Percentiles rank a stretch among this genome's conserved stretches.
Conservation (phyloP, 2,329 filamentous ascomycete genomes). For the Stenocarpella maydis region DNA sequence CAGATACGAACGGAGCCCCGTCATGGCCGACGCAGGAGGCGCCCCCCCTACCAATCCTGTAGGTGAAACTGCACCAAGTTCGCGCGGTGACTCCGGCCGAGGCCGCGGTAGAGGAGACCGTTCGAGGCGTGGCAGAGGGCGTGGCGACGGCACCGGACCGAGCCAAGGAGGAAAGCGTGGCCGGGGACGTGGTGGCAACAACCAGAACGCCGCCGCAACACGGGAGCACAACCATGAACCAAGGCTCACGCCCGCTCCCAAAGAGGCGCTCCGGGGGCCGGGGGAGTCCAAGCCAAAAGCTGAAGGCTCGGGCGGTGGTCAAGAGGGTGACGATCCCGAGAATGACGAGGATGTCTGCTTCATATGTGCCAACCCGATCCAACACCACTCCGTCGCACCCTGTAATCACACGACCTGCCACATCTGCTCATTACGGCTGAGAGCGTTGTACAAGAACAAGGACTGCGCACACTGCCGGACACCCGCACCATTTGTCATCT, state of each 20-base stretch:
- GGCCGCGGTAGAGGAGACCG: conserved; percentile 55
- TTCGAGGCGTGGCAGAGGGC: conserved; percentile 51
- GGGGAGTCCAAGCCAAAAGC: conserved; percentile 27
- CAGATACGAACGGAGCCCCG: background rate
- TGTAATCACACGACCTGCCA: conserved; percentile 98
- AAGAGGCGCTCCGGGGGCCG: conserved; percentile 26
- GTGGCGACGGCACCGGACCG: conserved; percentile 43
- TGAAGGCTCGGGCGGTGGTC: conserved; percentile 7
- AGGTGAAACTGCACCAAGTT: conserved; percentile 33
- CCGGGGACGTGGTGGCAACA: conserved; percentile 42
- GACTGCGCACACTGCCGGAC: conserved; percentile 95
- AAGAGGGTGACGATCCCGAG: conserved; percentile 57
- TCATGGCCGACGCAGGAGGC: conserved; percentile 32
- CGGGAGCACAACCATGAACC: conserved; percentile 27
- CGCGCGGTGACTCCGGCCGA: conserved; percentile 46
- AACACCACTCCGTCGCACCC: conserved; percentile 87
- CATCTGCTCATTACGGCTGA: conserved; percentile 89
- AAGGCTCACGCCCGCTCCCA: conserved; percentile 26
- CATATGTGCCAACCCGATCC: conserved; percentile 91
- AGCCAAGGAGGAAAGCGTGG: conserved; percentile 49
- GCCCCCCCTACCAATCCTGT: conserved; percentile 37
- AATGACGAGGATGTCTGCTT: conserved; percentile 88
- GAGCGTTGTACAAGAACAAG: conserved; percentile 95
- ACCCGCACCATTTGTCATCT: conserved; percentile 82
- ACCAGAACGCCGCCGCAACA: conserved; percentile 24